Base-by-base conservation (phyloP, 2,329 filamentous ascomycete genomes). In the Dactylella cylindrospora region DNA sequence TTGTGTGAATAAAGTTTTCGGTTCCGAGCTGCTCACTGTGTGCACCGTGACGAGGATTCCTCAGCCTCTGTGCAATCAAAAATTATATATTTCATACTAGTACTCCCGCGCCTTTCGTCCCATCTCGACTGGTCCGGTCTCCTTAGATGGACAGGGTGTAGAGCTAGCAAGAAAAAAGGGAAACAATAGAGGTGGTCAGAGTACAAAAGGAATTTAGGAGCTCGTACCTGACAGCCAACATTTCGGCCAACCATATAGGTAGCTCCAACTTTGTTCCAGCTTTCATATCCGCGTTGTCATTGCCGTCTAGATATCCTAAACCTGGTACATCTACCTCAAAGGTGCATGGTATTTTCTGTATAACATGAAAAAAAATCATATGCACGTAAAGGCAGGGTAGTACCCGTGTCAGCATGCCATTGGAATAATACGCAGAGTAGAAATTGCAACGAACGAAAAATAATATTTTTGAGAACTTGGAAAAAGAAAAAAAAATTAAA, bases 161-260 rank as follows among this genome's bases (percentile, higher is more conserved):
- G 17, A 13, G 32, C 12, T 6, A 12, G 32, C 22, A 15, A 59
- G 15, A 38, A 44, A 36, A 28, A 33, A 39, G 53, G 29, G 15
- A 26, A 26, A 35, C 5, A 28, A 46, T 10, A 40, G 13, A 26
- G 25, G 29, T 19, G 22, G 25, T n/a, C n/a, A 26, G 9, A 31
- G 15, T 35, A n/a, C n/a, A n/a, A n/a, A n/a, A n/a, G n/a, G n/a
- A n/a, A n/a, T n/a, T n/a, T n/a, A 15, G 28, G 31, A 25, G 12
- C 22, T 23, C 28, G 40, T 59, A 60, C 53, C 61, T 84, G 36
- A 94, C 80, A 23, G 88, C 88, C 46, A 98, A 86, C 81, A 96
- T 91, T 73, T 95, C 88, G 67, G 86, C 90, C 9, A 98, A 83
- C 93, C 93, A 98, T 67, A 97, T 79, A 1, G 93, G 93, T 0